Percentiles rank a stretch among this genome's conserved stretches.
Conservation (phyloP, 345 rosid species). For the Populus tremula region DNA sequence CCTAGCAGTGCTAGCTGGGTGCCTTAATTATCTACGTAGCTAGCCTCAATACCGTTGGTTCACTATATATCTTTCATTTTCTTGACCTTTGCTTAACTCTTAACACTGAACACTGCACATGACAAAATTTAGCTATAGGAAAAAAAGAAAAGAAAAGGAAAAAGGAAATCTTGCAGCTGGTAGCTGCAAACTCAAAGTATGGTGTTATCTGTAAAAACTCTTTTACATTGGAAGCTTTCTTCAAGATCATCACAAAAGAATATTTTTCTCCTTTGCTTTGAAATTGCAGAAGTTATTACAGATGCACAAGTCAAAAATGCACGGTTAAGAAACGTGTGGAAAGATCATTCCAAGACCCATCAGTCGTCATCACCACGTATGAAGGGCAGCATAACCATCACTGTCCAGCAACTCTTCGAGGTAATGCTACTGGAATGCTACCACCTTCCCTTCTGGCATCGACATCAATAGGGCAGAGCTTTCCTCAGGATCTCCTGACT, state of each 20-base stretch:
- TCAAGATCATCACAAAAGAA: neutral
- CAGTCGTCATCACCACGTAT: conserved; percentile 84
- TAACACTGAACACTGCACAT: neutral
- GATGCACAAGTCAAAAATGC: conserved; percentile 89
- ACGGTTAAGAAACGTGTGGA: conserved; percentile 89
- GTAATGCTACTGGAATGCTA: conserved; percentile 48
- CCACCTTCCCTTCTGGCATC: conserved; percentile 30
- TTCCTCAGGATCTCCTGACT: conserved; percentile 17
- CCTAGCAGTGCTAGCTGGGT: neutral
- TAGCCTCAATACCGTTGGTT: neutral
- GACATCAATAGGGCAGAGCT: conserved; percentile 13
- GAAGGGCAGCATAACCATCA: conserved; percentile 91
- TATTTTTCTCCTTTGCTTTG: neutral
- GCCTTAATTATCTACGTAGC: neutral
- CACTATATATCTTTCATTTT: neutral
- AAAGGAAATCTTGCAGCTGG: neutral
- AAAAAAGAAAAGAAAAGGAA: too few relatives aligned
- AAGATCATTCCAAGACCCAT: conserved; percentile 79
- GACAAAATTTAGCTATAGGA: neutral
- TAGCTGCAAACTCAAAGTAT: neutral
- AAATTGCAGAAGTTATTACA: conserved; percentile 71
- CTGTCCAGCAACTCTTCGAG: conserved; percentile 64
- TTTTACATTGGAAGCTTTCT: neutral
- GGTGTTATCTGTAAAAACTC: neutral
- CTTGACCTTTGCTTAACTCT: neutral